Evolutionary conservation across 352 stramenopile species (phyloP), one percentile per base, ranked within the genome.

Genomic region (Phytophthora tubulina): DNA sequence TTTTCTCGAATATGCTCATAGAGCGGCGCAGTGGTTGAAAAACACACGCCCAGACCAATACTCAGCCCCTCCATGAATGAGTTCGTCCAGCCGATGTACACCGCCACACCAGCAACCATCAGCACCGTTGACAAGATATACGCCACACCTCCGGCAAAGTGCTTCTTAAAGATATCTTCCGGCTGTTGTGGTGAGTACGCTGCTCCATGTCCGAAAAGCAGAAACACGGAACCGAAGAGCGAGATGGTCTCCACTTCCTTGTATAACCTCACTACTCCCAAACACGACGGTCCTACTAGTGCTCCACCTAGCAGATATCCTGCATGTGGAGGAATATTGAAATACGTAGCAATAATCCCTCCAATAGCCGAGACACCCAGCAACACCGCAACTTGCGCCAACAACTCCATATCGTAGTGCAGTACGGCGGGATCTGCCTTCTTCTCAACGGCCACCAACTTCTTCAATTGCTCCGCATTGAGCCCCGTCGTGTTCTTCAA

Each of bases 171-270:
- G 15, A 92, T 69, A 53, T 81, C 79, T 17, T 96, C 88, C 0
- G 88, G 79, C 14, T 84, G 70, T 58, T 93, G 86, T 0, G 86
- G 81, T 9, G 84, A 84, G 62, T 95, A 96, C 8, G 76, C 80
- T 0, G 89, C 87, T 33, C 89, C 89, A 63, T 96, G 89, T n/a
- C 89, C 89, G 70, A 98, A 98, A 2, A 98, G 75, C 44, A 98
- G 70, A 63, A 98, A 98, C 35, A 98, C 91, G 3, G 90, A 97
- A 13, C 95, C 95, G 67, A 98, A 98, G 31, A 98, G 89, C 36
- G 92, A 97, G 58, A 98, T 90, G 1, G 94, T 98, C 68, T 98
- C 91, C 15, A 98, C 94, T 65, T 98, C 89, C 56, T 96, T 94
- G 70, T 97, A 96, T 32, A 97, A 78, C 38, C 85, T 79, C 30